Evolutionary conservation across 495 filamentous ascomycete species (phyloP).

Genomic region (Penicillium parvum): DNA sequence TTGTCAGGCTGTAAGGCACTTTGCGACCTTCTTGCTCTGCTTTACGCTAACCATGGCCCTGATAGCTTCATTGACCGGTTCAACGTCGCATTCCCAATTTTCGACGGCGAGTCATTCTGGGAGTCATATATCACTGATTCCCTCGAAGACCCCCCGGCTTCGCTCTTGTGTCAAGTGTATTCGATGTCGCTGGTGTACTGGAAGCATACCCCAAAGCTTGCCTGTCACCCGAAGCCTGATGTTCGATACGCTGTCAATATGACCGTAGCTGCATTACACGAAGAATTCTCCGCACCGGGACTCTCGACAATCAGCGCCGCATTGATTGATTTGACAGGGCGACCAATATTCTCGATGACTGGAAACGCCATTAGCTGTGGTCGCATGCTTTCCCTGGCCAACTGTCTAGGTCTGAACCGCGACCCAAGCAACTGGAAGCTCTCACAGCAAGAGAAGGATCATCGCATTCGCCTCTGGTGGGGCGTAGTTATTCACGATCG

Average conservation of each 20-base stretch:
- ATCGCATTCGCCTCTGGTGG: conserved; percentile 50
- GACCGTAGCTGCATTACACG: conserved; percentile 48
- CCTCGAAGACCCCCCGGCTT: conserved; percentile 43
- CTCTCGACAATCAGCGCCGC: conserved; percentile 47
- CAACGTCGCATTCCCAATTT: conserved; percentile 51
- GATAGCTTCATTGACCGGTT: conserved; percentile 47
- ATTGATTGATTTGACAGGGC: conserved; percentile 46
- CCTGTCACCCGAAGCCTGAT: conserved; percentile 46
- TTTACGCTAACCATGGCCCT: too few relatives aligned
- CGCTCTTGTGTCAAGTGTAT: conserved; percentile 50
- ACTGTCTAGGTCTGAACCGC: conserved; percentile 49
- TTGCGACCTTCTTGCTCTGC: background rate
- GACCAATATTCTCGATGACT: conserved; percentile 50
- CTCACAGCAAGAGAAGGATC: conserved; percentile 43
- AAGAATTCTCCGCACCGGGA: conserved; percentile 48
- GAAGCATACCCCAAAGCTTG: conserved; percentile 43
- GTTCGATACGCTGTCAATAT: conserved; percentile 49
- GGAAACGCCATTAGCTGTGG: conserved; percentile 50
- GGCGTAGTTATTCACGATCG: conserved; percentile 51
- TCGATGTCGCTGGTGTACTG: conserved; percentile 51
- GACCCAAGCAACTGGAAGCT: conserved; percentile 48
- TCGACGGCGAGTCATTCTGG: conserved; percentile 48
- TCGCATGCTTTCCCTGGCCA: conserved; percentile 45
- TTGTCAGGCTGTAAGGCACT: conserved; percentile 44
- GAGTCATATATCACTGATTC: conserved; percentile 40